Conservation (phyloP, 768 basidiomycete genomes). For the Ramaria rubella region DNA sequence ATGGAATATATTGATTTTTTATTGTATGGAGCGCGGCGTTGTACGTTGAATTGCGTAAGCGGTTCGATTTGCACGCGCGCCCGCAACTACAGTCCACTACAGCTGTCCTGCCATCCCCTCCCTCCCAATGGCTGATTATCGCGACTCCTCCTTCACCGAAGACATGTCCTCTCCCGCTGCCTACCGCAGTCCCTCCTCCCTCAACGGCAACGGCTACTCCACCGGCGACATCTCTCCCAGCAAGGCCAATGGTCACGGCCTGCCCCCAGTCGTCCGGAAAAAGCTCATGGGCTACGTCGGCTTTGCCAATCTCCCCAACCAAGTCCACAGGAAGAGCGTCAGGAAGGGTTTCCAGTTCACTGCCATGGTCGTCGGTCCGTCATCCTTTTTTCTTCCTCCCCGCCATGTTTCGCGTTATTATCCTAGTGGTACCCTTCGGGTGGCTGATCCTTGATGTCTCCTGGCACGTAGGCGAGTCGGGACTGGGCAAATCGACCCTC, state of each 20-base stretch:
- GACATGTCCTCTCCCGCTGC: not conserved
- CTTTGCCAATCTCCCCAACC: constrained; percentile 97
- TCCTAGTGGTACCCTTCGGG: too few species aligned
- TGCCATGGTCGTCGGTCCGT: constrained; percentile 96
- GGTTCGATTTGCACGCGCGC: not conserved
- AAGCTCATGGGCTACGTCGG: constrained; percentile 94
- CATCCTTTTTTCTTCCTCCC: constrained; percentile 17
- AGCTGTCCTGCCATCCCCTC: not conserved
- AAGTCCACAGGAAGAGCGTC: constrained; percentile 97
- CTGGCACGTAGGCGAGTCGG: constrained; percentile 75
- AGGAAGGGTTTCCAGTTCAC: constrained; percentile 99
- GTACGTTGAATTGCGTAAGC: not conserved
- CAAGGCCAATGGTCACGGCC: too few species aligned
- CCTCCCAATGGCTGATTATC: not conserved
- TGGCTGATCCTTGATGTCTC: not conserved
- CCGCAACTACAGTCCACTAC: too few species aligned
- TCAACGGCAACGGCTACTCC: not conserved
- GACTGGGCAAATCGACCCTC: constrained; percentile 96
- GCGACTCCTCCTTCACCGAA: not conserved
- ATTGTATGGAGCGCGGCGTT: not conserved
- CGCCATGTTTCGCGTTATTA: constrained; percentile 21
- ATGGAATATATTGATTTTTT: too few species aligned
- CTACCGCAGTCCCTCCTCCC: not conserved
- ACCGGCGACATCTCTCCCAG: not conserved
- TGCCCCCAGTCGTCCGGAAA: constrained; percentile 57